Evolutionary conservation across 1,284 basidiomycete species (phyloP).

Genomic region (Cryptococcus sp.): DNA sequence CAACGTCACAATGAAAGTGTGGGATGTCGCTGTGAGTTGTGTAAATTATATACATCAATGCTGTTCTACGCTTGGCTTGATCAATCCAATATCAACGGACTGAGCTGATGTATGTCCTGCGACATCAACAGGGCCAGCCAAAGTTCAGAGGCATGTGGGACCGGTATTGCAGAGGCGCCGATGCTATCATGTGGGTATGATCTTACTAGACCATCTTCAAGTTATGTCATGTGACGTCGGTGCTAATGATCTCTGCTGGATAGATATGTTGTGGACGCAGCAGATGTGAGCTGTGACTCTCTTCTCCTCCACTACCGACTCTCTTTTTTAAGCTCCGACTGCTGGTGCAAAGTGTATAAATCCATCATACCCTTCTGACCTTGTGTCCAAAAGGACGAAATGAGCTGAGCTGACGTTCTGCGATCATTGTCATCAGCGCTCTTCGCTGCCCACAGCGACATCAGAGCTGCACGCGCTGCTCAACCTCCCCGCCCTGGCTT

Average conservation of each 20-base stretch:
- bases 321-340: too few relatives aligned
- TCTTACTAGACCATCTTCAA: too few relatives aligned
- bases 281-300: conserved; percentile 72
- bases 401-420: too few relatives aligned
- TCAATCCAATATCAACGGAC: background rate
- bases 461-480: conserved; percentile 89
- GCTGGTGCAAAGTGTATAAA: too few relatives aligned
- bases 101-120: conserved; percentile 53
- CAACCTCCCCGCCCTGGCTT: conserved; percentile 67
- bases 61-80: background rate
- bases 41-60: background rate
- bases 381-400: too few relatives aligned
- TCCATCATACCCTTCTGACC: too few relatives aligned
- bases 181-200: conserved; percentile 80
- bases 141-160: conserved; percentile 85
- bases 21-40: conserved; percentile 76
- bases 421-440: conserved; percentile 1
- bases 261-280: conserved; percentile 89
- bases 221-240: background rate
- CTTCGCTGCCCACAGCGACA: conserved; percentile 77
- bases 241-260: conserved; percentile 4
- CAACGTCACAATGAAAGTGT: conserved; percentile 88
- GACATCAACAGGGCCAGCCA: conserved; percentile 67
- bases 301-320: too few relatives aligned
- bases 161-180: conserved; percentile 90